Evolutionary conservation across 768 basidiomycete genomes (phyloP).

Genomic region (Fistulinella prunicolor): DNA sequence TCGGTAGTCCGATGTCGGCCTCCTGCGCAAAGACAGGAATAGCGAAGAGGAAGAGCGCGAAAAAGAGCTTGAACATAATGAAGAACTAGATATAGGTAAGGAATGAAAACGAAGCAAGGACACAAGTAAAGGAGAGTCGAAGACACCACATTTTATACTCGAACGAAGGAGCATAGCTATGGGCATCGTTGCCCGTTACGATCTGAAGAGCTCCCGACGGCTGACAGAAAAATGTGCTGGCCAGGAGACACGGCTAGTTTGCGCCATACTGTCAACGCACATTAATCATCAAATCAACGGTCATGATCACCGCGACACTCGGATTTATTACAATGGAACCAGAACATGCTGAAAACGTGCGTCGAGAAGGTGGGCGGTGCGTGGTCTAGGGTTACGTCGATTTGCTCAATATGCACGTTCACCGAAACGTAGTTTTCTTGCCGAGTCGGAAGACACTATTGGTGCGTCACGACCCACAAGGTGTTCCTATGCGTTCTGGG

Average conservation of each 20-base stretch:
- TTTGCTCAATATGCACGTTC: background rate
- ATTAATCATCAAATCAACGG: background rate
- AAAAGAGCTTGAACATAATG: constrained; percentile 17
- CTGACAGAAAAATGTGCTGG: background rate
- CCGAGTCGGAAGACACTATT: background rate
- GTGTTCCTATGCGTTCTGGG: background rate
- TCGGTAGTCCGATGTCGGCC: constrained; percentile 40
- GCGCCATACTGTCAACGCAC: background rate
- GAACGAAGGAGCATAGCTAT: background rate
- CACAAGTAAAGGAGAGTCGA: background rate
- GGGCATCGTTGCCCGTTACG: constrained; percentile 5
- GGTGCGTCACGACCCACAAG: background rate
- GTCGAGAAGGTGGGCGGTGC: background rate
- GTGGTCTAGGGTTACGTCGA: background rate
- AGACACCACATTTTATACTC: constrained; percentile 6
- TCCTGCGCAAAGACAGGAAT: constrained; percentile 41
- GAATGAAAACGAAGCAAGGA: background rate
- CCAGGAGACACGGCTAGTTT: background rate
- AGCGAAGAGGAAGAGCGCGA: constrained; percentile 27
- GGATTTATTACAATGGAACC: background rate
- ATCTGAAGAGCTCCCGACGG: background rate
- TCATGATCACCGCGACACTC: background rate
- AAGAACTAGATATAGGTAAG: background rate
- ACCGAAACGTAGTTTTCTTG: background rate
- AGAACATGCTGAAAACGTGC: background rate